Percentiles rank a stretch among this genome's conserved stretches.
Conservation (phyloP, 2,329 filamentous ascomycete species). For the Epichloe sylvatica region DNA sequence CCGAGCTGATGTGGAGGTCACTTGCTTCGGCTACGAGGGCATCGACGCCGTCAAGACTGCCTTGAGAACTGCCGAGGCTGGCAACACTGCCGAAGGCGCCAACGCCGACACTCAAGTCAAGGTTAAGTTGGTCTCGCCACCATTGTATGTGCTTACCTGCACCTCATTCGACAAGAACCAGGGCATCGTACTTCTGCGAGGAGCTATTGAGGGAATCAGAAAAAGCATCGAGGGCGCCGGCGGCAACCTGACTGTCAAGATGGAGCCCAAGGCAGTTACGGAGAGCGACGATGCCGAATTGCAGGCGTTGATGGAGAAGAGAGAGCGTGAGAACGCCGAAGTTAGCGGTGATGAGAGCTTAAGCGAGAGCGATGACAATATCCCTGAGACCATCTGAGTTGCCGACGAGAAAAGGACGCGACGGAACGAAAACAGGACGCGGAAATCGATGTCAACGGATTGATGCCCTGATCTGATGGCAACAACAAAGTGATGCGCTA, state of each 20-base stretch:
- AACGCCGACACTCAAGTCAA: slow-evolving; percentile 76
- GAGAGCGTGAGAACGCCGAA: slow-evolving; percentile 92
- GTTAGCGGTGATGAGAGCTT: slow-evolving; percentile 95
- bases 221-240: slow-evolving; percentile 64
- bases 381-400: slow-evolving; percentile 26
- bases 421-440: neutral
- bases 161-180: slow-evolving; percentile 86
- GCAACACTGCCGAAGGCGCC: slow-evolving; percentile 54
- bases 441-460: neutral
- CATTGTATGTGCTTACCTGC: slow-evolving; percentile 89
- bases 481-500: neutral
- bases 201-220: slow-evolving; percentile 78
- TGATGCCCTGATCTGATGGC: neutral
- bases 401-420: neutral
- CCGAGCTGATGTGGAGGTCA: slow-evolving; percentile 92
- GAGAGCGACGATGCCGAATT: slow-evolving; percentile 96
- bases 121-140: slow-evolving; percentile 95
- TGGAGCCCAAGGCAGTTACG: slow-evolving; percentile 98
- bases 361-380: slow-evolving; percentile 86
- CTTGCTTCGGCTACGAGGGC: slow-evolving; percentile 89
- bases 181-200: slow-evolving; percentile 73
- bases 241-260: slow-evolving; percentile 79
- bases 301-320: slow-evolving; percentile 97
- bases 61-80: slow-evolving; percentile 77
- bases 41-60: slow-evolving; percentile 97